Evolutionary conservation across 2,329 filamentous ascomycete genomes (phyloP), one percentile per base, ranked within the genome.

Genomic region (Blastomyces parvus): DNA sequence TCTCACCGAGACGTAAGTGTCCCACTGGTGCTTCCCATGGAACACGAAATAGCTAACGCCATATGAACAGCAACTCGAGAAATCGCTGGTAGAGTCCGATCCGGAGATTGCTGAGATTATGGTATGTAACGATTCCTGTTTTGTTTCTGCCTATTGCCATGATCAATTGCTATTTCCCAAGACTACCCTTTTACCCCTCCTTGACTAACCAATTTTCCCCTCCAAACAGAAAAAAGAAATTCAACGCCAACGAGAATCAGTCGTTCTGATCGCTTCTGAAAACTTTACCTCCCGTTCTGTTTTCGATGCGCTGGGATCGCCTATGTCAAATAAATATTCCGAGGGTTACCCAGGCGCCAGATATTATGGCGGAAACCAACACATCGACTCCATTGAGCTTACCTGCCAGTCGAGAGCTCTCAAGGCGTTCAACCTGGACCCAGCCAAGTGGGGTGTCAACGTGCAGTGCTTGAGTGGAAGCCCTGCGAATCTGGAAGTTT

Each of bases 301-400:
- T 74, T 96, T 96, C 82, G 92, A 99, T 81, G 94, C 94, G 65
- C 87, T 99, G 69, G 94, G 94, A 73, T 92, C 88, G 64, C 88
- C 89, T 77, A 95, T 94, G 89, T 91, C 90, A 79, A 96, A 99
- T 86, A 99, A 99, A 83, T 99, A 99, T 86, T 97, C 91, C 22
- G 94, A 99, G 84, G 94, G 94, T 69, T 96, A 96, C 79, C 94
- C 94, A 70, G 94, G 94, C 76, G 94, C 94, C 72, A 88, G 94
- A 79, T 99, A 99, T 86, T 99, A 99, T 75, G 94, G 94, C 75
- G 94, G 94, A 75, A 99, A 99, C 83, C 89, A 99, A 84, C 91
- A 94, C 84, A 99, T 99, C 70, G 94, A 99, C 79, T 84, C 90
- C 79, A 91, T 97, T 73, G 94, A 99, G 85, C 84, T 89, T 69